phyloP scores from a whole-genome alignment of 1,139 yeast species.

The Candida pseudocylindracea region DNA sequence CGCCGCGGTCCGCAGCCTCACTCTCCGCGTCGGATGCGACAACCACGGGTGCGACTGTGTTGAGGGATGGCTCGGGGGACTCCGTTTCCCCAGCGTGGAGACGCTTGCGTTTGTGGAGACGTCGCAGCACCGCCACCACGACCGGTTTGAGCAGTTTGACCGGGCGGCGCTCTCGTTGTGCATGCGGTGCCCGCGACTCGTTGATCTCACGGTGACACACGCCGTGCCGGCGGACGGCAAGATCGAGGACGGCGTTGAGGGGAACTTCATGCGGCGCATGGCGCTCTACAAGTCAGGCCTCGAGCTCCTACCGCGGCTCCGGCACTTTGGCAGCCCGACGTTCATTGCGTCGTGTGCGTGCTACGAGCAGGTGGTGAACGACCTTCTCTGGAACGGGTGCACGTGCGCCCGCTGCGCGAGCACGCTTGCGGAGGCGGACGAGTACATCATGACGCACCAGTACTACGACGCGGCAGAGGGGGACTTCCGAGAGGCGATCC shows the following conservation, averaged over 20 bases:
- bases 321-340: constrained; percentile 28
- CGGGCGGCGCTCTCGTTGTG: too few species aligned
- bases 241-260: constrained; percentile 39
- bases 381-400: constrained; percentile 59
- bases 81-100: too few species aligned
- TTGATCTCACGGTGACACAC: constrained; percentile 23
- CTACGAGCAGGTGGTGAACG: constrained; percentile 49
- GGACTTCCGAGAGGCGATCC: constrained; percentile 33
- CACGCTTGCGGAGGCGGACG: constrained; percentile 27
- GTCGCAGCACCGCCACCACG: too few species aligned
- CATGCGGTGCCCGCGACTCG: constrained; percentile 1
- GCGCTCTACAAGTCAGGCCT: constrained; percentile 14
- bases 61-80: too few species aligned
- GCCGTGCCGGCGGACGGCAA: constrained; percentile 17
- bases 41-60: too few species aligned
- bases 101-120: too few species aligned
- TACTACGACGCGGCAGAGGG: constrained; percentile 22
- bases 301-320: constrained; percentile 21
- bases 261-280: constrained; percentile 39
- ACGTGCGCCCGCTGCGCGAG: constrained; percentile 29
- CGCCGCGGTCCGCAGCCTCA: too few species aligned
- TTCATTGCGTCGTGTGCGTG: constrained; percentile 35
- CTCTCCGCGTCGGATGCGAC: too few species aligned
- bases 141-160: too few species aligned
- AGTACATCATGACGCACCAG: constrained; percentile 36